phyloP scores from a whole-genome alignment of 2,329 filamentous ascomycete genomes.

The Neospermospora avenae region DNA sequence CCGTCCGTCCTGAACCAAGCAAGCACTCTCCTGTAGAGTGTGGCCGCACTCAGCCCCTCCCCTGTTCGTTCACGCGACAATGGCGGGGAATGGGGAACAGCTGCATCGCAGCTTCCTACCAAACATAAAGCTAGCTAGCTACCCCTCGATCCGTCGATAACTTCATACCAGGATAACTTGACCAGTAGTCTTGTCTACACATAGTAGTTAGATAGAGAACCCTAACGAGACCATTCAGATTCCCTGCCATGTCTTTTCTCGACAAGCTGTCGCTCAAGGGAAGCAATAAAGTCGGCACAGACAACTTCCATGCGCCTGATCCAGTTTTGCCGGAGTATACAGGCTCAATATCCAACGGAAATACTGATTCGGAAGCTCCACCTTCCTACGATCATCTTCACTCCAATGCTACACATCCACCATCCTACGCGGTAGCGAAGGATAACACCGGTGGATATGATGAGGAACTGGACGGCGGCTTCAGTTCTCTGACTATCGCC shows the following conservation, averaged over 20 bases:
- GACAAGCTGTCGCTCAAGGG: slow-evolving; percentile 17
- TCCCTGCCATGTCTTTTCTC: slow-evolving; percentile 16
- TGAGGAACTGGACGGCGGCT: slow-evolving; percentile 34
- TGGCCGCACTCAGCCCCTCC: background rate
- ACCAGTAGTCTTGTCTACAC: background rate
- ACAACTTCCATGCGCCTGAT: slow-evolving; percentile 3
- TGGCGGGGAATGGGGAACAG: background rate
- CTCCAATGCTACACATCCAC: slow-evolving; percentile 9
- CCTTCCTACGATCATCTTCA: background rate
- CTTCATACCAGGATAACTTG: background rate
- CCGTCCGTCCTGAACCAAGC: background rate
- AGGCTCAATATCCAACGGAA: background rate
- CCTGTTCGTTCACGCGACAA: background rate
- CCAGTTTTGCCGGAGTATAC: slow-evolving; percentile 1
- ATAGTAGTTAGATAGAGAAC: background rate
- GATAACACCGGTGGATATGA: slow-evolving; percentile 14
- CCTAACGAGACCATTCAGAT: background rate
- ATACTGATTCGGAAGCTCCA: background rate
- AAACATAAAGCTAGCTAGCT: background rate
- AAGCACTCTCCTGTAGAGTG: background rate
- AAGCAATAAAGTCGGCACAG: slow-evolving; percentile 11
- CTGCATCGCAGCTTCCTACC: background rate
- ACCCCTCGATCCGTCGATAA: background rate
- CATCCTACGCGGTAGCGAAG: slow-evolving; percentile 19
- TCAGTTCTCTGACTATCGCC: slow-evolving; percentile 39